These are phyloP conservation scores for Acanthochlamys bracteata DNA, from an alignment of 106 monocot genomes.

Conservation along the genomic window DNA sequence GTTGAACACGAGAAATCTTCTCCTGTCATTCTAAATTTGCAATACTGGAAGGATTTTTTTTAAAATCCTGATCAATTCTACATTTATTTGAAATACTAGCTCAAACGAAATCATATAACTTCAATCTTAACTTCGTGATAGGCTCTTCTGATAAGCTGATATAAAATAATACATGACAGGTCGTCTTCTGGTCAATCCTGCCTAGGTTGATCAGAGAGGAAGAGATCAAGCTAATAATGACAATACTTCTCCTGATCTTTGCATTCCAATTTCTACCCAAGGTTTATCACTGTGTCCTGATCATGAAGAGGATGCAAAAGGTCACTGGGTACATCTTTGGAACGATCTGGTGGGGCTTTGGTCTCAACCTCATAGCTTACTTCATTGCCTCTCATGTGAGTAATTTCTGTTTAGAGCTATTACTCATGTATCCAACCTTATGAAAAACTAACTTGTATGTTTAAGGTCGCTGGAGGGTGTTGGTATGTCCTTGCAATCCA, in stretches of 20 bases:
- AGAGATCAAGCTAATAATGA: conserved; percentile 59
- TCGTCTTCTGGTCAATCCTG: conserved; percentile 52
- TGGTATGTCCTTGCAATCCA: conserved; percentile 98
- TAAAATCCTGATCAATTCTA: too few species aligned
- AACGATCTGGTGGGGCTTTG: conserved; percentile 97
- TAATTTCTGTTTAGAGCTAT: not conserved
- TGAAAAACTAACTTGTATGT: not conserved
- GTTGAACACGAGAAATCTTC: too few species aligned
- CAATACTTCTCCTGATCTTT: conserved; percentile 58
- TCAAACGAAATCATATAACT: too few species aligned
- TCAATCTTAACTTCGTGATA: too few species aligned
- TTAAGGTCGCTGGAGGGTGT: conserved; percentile 83
- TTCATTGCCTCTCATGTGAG: conserved; percentile 95
- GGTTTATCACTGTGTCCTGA: conserved; percentile 66
- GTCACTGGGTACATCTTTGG: conserved; percentile 91
- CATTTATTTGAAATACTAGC: too few species aligned
- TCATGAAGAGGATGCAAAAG: conserved; percentile 89
- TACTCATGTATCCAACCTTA: not conserved
- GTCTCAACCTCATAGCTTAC: conserved; percentile 81
- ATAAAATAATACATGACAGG: conserved; percentile 28
- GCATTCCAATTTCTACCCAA: conserved; percentile 85
- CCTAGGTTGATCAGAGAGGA: conserved; percentile 54
- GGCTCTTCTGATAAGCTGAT: too few species aligned
- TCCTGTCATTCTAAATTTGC: too few species aligned
- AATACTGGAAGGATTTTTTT: too few species aligned